Conservation (phyloP, 106 monocot species). For the Dendrobium chrysotoxum region DNA sequence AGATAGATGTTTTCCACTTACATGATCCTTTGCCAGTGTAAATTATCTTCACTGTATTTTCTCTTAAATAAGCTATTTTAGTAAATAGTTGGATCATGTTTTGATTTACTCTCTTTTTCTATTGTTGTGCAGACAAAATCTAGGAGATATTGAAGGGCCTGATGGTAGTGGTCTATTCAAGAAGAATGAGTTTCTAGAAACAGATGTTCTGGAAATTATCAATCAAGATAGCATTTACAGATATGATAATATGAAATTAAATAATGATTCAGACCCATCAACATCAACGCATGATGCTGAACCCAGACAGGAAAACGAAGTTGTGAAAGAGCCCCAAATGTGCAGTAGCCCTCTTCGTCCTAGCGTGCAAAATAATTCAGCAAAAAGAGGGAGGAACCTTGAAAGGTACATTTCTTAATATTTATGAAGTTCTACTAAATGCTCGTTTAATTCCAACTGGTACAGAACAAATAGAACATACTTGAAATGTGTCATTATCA, state of each 20-base stretch:
- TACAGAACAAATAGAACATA: background rate
- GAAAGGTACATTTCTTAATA: constrained; percentile 32
- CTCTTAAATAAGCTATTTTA: no score
- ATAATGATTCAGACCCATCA: constrained; percentile 30
- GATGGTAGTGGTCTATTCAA: constrained; percentile 11
- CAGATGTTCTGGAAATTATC: background rate
- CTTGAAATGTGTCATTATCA: background rate
- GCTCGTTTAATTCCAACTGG: background rate
- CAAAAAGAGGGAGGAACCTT: constrained; percentile 32
- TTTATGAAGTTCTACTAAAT: background rate
- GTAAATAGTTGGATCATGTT: background rate
- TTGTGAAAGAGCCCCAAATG: constrained; percentile 34
- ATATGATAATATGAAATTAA: constrained; percentile 23
- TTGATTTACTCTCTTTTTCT: no score
- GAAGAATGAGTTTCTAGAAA: constrained; percentile 26
- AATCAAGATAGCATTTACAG: constrained; percentile 27
- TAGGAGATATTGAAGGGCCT: constrained; percentile 6
- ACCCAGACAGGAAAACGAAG: constrained; percentile 20
- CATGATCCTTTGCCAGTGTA: no score
- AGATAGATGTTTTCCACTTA: no score
- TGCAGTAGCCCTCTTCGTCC: constrained; percentile 38
- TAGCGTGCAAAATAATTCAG: constrained; percentile 16
- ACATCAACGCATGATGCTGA: constrained; percentile 35
- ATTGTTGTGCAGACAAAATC: constrained; percentile 19
- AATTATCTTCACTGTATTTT: no score